Base-by-base conservation (phyloP, 768 basidiomycete species). In the Lactarius sanguifluus region DNA sequence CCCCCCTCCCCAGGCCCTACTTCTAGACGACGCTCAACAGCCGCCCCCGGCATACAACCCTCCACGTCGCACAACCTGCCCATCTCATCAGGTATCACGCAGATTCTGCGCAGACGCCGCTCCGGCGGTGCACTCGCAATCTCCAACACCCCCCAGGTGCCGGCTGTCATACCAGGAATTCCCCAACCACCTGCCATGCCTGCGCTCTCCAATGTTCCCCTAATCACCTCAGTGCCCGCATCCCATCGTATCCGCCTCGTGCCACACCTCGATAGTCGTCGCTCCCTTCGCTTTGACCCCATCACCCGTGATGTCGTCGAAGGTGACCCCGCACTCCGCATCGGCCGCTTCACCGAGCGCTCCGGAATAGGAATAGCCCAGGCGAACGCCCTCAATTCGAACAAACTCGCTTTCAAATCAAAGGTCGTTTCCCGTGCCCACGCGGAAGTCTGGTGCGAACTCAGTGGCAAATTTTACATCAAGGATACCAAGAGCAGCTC, bases 361-460 rank as follows among this genome's bases (percentile, higher is more conserved):
- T 86, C 87, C 8, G 89, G 88, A 18, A 76, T 86, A 10, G 87
- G 85, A 25, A 77, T 88, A 62, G 81, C 85, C 20, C 85, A 86
- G 18, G 84, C 87, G 68, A 87, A 89, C 71, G 84, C 90, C 28
- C 78, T 86, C 40, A 86, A 85, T 57, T 85, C 89, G 41, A 89
- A 87, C 77, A 94, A 95, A 74, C 87, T 98, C 57, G 95, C 94
- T 0, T 98, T 98, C 84, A 91, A 92, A 78, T 88, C 85, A 76
- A 98, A 98, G 77, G 96, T 98, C 76, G 96, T 98, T 72, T 92
- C 90, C 47, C 83, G 96, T 45, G 88, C 90, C 0, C 96, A 98
- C 75, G 96, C 96, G 0, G 96, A 98, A 82, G 88, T 98, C 40
- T 97, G 94, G 94, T 82, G 86, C 62, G 88, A 90, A 67, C 67